Base-by-base conservation (phyloP, 2,329 filamentous ascomycete species). In the Stemphylium lycopersici region DNA sequence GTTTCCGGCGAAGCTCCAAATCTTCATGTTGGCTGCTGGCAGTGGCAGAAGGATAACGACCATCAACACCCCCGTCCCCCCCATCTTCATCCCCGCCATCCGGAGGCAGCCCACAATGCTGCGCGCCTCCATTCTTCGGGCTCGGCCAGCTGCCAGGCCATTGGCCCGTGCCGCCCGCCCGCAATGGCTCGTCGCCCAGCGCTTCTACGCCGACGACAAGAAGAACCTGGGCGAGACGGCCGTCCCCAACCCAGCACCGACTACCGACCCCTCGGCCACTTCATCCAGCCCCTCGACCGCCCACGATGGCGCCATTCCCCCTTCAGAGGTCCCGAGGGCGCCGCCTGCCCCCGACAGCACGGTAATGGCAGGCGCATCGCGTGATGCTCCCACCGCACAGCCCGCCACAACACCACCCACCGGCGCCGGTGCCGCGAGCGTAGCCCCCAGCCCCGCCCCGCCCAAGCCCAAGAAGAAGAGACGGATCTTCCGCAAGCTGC, bases 401-500 rank as follows among this genome's bases (percentile, higher is more conserved):
- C 70, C 76, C 43, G 64, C 70, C 4, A 71, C 72, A 8, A 66
- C 73, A 29, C 71, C 77, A 41, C 72, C 77, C 8, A 78, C 76
- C 39, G 77, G 77, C 40, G 69, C 75, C 15, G 76, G 77, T n/a
- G 69, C 71, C 12, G 73, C 79, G 11, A 76, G 74, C 54, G 65
- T 76, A 41, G 76, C 76, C 52, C 73, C 78, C 39, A 70, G 70
- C 59, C 77, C 74, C 69, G 74, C 54, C 24, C 63, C 75, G 18
- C 70, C 79, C 29, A 86, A 81, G 16, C 70, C 79, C 26, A 86
- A 81, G 53, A 90, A 85, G 80, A 87, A 72, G 81, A 84, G 90
- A 60, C 86, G 90, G 54, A 85, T 96, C 72, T 84, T 90, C 67
- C 88, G 88, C 22, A 56, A 54, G 72, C 88, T 92, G 72, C 78